Percentiles rank a stretch among this genome's conserved stretches.
Conservation (phyloP, 1,284 basidiomycete genomes). For the Meira miltonrushii region DNA sequence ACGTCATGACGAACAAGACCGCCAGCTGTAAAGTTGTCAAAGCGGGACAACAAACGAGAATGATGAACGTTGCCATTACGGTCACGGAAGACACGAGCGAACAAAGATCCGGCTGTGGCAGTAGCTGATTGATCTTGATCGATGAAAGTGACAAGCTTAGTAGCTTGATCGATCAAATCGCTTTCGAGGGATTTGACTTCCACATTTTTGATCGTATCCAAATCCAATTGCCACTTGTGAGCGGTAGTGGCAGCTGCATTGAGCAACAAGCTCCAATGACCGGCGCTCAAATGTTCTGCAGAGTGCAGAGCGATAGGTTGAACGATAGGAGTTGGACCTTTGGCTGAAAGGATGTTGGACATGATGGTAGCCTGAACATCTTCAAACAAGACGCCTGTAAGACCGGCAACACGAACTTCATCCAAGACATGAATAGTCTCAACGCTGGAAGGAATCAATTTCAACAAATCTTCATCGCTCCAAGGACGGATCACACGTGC, state of each 20-base stretch:
- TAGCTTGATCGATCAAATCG: background rate
- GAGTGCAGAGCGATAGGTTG: conserved; percentile 35
- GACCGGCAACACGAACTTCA: conserved; percentile 29
- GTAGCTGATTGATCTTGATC: conserved; percentile 44
- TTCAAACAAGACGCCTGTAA: conserved; percentile 38
- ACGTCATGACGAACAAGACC: conserved; percentile 47
- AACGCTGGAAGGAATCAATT: conserved; percentile 36
- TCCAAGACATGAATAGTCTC: conserved; percentile 45
- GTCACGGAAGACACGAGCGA: conserved; percentile 38
- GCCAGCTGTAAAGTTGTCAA: conserved; percentile 46
- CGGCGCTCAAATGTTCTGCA: conserved; percentile 29
- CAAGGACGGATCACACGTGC: conserved; percentile 42
- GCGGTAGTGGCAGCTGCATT: conserved; percentile 21
- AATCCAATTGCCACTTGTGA: conserved; percentile 19
- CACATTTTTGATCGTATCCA: conserved; percentile 24
- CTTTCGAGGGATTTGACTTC: conserved; percentile 10
- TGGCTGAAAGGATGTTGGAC: background rate
- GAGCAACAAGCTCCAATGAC: conserved; percentile 35
- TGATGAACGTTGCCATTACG: conserved; percentile 28
- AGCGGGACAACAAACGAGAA: conserved; percentile 43
- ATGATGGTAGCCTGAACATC: conserved; percentile 21
- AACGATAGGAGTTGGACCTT: conserved; percentile 1
- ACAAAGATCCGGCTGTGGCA: conserved; percentile 29
- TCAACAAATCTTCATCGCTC: conserved; percentile 37
- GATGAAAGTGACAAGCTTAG: conserved; percentile 38